Percentiles rank a stretch among this genome's conserved stretches.
Evolutionary conservation across 164 flowering plant genomes (phyloP).

Genomic region (Magnolia sinica): DNA sequence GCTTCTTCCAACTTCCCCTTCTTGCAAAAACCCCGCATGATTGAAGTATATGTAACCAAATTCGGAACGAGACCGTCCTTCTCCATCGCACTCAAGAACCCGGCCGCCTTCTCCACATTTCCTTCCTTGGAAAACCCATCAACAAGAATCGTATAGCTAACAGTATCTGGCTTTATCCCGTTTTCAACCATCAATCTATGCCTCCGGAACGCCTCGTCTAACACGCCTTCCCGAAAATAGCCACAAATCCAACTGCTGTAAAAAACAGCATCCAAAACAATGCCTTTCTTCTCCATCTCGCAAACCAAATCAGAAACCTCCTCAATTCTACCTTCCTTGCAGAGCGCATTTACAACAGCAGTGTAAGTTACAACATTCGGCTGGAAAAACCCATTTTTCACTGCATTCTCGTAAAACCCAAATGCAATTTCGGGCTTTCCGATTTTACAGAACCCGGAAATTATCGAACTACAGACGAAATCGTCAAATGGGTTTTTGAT

Average conservation of each 20-base stretch:
- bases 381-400: slow-evolving; percentile 27
- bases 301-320: slow-evolving; percentile 49
- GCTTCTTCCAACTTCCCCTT: slow-evolving; percentile 73
- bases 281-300: slow-evolving; percentile 50
- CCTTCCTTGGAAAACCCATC: slow-evolving; percentile 72
- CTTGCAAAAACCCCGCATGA: slow-evolving; percentile 62
- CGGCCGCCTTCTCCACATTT: slow-evolving; percentile 64
- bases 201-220: slow-evolving; percentile 47
- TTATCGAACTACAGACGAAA: slow-evolving; percentile 60
- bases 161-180: slow-evolving; percentile 48
- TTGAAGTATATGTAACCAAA: slow-evolving; percentile 62
- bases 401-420: slow-evolving; percentile 54
- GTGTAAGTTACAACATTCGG: slow-evolving; percentile 67
- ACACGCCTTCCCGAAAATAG: slow-evolving; percentile 39
- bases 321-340: slow-evolving; percentile 47
- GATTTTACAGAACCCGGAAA: slow-evolving; percentile 63
- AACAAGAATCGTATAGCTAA: slow-evolving; percentile 61
- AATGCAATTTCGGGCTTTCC: slow-evolving; percentile 61
- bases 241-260: slow-evolving; percentile 73
- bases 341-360: slow-evolving; percentile 47
- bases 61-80: slow-evolving; percentile 49
- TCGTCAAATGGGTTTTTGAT: slow-evolving; percentile 45
- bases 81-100: slow-evolving; percentile 60
- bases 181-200: slow-evolving; percentile 45
- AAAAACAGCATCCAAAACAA: slow-evolving; percentile 59